These are phyloP conservation scores for Achlya hypogyna DNA, from an alignment of 352 stramenopile genomes.

Conservation along the genomic window DNA sequence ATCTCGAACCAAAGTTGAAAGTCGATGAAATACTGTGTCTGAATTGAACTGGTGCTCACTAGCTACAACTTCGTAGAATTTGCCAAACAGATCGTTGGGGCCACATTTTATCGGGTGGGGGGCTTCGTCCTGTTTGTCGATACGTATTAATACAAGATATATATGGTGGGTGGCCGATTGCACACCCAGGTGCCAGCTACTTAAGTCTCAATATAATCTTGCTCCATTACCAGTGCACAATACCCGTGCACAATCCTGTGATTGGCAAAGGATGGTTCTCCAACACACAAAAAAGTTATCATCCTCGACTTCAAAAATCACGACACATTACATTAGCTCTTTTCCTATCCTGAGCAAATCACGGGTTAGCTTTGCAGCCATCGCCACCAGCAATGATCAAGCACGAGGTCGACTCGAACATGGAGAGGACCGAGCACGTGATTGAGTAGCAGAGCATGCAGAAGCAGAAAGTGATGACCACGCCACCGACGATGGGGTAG, in stretches of 20 bases:
- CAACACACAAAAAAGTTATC: neutral
- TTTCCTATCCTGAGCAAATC: too few species aligned
- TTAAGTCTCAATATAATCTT: neutral
- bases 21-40: too few species aligned
- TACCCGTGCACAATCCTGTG: neutral
- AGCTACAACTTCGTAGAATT: too few species aligned
- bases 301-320: neutral
- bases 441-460: conserved; percentile 35
- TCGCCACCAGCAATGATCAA: conserved; percentile 40
- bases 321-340: neutral
- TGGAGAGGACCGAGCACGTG: conserved; percentile 47
- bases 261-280: neutral
- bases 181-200: neutral
- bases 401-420: conserved; percentile 42
- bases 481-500: neutral
- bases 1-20: too few species aligned
- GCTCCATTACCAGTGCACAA: neutral
- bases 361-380: conserved; percentile 10
- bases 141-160: neutral
- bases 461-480: neutral
- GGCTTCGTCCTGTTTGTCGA: too few species aligned
- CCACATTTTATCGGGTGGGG: too few species aligned
- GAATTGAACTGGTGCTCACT: too few species aligned
- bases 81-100: too few species aligned
- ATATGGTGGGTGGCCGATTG: neutral